Conservation (phyloP, 2,329 filamentous ascomycete genomes). For the Beauveria rudraprayagi region DNA sequence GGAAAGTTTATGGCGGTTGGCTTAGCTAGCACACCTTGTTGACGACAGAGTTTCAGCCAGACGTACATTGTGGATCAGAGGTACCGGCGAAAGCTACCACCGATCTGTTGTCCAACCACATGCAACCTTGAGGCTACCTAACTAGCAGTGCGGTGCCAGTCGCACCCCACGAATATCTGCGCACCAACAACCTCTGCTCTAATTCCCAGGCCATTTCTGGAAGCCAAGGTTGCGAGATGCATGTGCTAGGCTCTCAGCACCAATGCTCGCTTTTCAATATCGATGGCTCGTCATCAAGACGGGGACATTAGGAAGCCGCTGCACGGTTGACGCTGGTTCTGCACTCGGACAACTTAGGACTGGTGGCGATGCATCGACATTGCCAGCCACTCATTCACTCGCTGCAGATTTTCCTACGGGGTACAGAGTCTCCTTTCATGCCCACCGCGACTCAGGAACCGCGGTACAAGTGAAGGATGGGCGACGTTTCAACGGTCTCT, state of each 20-base stretch:
- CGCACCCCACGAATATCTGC: not conserved
- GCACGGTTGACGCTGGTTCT: not conserved
- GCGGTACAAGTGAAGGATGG: not conserved
- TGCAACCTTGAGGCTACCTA: conserved; percentile 7
- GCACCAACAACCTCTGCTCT: not conserved
- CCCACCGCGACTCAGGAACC: conserved; percentile 8
- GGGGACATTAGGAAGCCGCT: too few species aligned
- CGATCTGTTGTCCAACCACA: not conserved
- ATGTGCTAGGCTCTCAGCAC: not conserved
- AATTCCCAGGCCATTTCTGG: not conserved
- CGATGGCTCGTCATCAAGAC: too few species aligned
- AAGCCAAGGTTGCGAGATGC: not conserved
- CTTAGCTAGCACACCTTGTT: not conserved
- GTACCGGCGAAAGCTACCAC: not conserved
- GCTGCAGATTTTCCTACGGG: not conserved
- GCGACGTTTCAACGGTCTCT: not conserved
- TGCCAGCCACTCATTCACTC: not conserved
- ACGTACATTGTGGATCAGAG: not conserved
- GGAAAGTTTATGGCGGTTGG: not conserved
- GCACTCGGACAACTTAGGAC: not conserved
- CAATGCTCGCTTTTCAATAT: not conserved
- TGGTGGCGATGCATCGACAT: not conserved
- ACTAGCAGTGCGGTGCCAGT: not conserved
- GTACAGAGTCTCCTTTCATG: not conserved
- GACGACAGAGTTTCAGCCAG: conserved; percentile 8